phyloP scores from a whole-genome alignment of 2,329 filamentous ascomycete species.

The Rutstroemia sp. region DNA sequence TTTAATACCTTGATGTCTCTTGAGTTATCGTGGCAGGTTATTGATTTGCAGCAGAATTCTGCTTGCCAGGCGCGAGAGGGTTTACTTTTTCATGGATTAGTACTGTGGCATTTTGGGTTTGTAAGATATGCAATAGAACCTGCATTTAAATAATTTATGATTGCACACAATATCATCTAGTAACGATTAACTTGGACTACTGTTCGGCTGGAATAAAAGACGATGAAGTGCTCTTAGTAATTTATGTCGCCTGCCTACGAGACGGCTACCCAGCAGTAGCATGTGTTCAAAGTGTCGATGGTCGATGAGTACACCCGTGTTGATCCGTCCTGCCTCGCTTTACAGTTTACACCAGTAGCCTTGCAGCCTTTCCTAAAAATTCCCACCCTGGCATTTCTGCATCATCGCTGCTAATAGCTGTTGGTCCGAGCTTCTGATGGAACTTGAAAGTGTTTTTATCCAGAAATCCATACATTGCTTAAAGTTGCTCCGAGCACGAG shows the following conservation, averaged over 20 bases:
- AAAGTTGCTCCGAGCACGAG: slow-evolving; percentile 7
- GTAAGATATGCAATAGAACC: slow-evolving; percentile 33
- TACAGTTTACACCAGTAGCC: slow-evolving; percentile 4
- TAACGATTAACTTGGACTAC: too few species aligned
- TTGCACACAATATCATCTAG: neutral
- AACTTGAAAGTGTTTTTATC: slow-evolving; percentile 15
- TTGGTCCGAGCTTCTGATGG: slow-evolving; percentile 7
- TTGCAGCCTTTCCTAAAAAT: slow-evolving; percentile 10
- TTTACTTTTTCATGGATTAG: slow-evolving; percentile 21
- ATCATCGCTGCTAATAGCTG: slow-evolving; percentile 8
- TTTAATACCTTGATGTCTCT: slow-evolving; percentile 29
- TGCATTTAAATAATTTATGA: slow-evolving; percentile 5
- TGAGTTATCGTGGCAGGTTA: slow-evolving; percentile 22
- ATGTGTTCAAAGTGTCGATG: too few species aligned
- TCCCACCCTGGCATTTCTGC: neutral
- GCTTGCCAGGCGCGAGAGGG: slow-evolving; percentile 27
- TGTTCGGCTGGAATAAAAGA: neutral
- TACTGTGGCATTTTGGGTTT: slow-evolving; percentile 29
- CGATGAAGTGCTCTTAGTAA: neutral
- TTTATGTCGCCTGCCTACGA: too few species aligned
- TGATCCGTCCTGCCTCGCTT: too few species aligned
- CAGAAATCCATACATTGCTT: slow-evolving; percentile 9
- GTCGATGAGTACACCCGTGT: too few species aligned
- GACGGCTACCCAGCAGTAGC: too few species aligned
- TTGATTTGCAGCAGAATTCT: slow-evolving; percentile 22